A percentile compares a stretch with the other conserved stretches of the same genome.
Conservation (phyloP, 805 yeast species). For the Candida silvicultrix region DNA sequence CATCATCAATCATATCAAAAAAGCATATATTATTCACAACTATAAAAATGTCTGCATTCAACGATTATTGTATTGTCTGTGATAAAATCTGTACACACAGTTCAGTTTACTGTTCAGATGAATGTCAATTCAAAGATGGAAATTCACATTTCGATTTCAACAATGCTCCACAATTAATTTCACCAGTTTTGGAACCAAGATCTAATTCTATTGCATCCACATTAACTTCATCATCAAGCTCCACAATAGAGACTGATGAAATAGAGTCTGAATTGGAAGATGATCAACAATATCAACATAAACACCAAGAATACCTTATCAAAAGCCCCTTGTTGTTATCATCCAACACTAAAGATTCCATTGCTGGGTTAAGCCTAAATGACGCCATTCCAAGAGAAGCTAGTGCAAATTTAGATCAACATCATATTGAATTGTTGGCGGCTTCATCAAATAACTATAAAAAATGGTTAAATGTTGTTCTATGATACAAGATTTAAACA, state of each 20-base stretch:
- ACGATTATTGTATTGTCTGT: constrained; percentile 54
- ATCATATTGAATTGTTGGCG: constrained; percentile 16
- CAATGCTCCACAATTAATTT: constrained; percentile 22
- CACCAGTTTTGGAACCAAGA: constrained; percentile 24
- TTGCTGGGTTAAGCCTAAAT: constrained; percentile 20
- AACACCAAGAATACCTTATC: constrained; percentile 20
- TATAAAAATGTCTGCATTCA: constrained; percentile 30
- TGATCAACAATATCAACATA: constrained; percentile 6
- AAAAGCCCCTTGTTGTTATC: constrained; percentile 21
- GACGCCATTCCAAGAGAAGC: constrained; percentile 15
- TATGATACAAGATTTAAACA: background rate
- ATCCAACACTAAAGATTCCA: constrained; percentile 17
- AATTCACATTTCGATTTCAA: constrained; percentile 19
- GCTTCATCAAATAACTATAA: constrained; percentile 24
- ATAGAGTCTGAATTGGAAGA: constrained; percentile 12
- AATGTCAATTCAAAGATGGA: constrained; percentile 29
- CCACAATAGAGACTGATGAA: constrained; percentile 6
- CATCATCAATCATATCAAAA: background rate
- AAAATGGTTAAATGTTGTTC: constrained; percentile 23
- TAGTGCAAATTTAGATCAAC: constrained; percentile 8
- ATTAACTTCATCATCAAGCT: background rate
- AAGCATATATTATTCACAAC: background rate
- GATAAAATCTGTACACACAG: constrained; percentile 41
- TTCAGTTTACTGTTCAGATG: constrained; percentile 40
- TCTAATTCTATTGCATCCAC: constrained; percentile 16